These are phyloP conservation scores for Neofusicoccum kwambonambiense DNA, from an alignment of 2,329 filamentous ascomycete species.

Conservation along the genomic window DNA sequence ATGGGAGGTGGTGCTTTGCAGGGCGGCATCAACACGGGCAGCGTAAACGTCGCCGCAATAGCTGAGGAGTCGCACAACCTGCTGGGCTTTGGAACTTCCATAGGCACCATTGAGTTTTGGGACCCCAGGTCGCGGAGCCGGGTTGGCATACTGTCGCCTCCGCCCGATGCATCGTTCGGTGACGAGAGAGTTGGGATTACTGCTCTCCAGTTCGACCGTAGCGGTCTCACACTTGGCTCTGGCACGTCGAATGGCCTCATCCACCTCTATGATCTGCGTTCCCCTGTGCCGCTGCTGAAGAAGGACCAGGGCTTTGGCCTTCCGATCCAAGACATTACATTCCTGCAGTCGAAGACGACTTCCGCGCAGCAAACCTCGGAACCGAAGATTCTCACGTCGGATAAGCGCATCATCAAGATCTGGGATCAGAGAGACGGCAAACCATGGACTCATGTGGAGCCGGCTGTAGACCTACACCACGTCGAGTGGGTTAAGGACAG, in stretches of 20 bases:
- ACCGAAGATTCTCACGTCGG: slow-evolving; percentile 81
- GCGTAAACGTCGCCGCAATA: slow-evolving; percentile 82
- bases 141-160: slow-evolving; percentile 70
- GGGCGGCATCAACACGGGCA: slow-evolving; percentile 79
- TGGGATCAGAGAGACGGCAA: slow-evolving; percentile 82
- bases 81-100: slow-evolving; percentile 86
- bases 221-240: slow-evolving; percentile 79
- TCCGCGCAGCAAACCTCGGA: slow-evolving; percentile 64
- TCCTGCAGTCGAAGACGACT: slow-evolving; percentile 64
- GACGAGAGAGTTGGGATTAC: slow-evolving; percentile 65
- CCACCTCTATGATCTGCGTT: slow-evolving; percentile 88
- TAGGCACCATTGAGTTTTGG: slow-evolving; percentile 98
- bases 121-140: slow-evolving; percentile 81
- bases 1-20: slow-evolving; percentile 73
- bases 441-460: slow-evolving; percentile 95
- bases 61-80: slow-evolving; percentile 89
- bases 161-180: slow-evolving; percentile 31
- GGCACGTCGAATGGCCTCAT: slow-evolving; percentile 87
- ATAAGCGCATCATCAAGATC: slow-evolving; percentile 95
- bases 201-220: slow-evolving; percentile 79
- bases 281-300: slow-evolving; percentile 77
- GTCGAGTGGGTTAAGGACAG: slow-evolving; percentile 90
- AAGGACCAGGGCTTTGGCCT: slow-evolving; percentile 97
- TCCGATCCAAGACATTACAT: slow-evolving; percentile 79
- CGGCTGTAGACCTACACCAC: slow-evolving; percentile 89